These are phyloP conservation scores for Fomitiporia mediterranea DNA, from an alignment of 1,284 basidiomycete genomes.

Conservation along the genomic window DNA sequence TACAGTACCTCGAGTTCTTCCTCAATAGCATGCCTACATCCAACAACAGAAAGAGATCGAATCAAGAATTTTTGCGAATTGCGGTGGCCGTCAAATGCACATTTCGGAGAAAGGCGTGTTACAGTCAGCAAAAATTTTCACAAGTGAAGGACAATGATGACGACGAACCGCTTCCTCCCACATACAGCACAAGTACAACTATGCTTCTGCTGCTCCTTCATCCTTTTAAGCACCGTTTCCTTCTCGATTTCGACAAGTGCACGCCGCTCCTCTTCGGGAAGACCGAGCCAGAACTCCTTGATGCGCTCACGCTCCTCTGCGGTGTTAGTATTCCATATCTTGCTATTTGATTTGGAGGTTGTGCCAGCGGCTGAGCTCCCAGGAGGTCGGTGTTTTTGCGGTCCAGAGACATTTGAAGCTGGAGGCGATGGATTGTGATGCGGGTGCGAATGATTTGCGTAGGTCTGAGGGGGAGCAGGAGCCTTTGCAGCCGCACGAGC, in stretches of 20 bases:
- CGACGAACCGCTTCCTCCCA: constrained; percentile 86
- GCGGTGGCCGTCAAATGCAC: constrained; percentile 11
- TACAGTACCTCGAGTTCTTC: constrained; percentile 99
- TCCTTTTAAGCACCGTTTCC: constrained; percentile 93
- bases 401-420: constrained; percentile 55
- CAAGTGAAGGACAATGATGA: constrained; percentile 27
- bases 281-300: constrained; percentile 93
- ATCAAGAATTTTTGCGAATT: constrained; percentile 4
- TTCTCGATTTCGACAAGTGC: constrained; percentile 95
- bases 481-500: constrained; percentile 69
- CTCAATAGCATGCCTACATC: constrained; percentile 86
- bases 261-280: constrained; percentile 84
- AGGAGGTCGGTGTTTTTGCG: constrained; percentile 43
- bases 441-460: constrained; percentile 43
- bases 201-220: constrained; percentile 99
- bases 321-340: constrained; percentile 88
- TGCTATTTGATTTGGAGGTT: constrained; percentile 49
- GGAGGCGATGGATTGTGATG: constrained; percentile 69
- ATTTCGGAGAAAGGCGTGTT: constrained; percentile 5
- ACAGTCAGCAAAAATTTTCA: constrained; percentile 37
- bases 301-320: constrained; percentile 94
- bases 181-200: constrained; percentile 95
- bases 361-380: constrained; percentile 29
- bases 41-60: constrained; percentile 21
- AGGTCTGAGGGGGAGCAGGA: constrained; percentile 51